Conservation (phyloP, 805 yeast genomes). For the Saccharomycopsis fibuligera region DNA sequence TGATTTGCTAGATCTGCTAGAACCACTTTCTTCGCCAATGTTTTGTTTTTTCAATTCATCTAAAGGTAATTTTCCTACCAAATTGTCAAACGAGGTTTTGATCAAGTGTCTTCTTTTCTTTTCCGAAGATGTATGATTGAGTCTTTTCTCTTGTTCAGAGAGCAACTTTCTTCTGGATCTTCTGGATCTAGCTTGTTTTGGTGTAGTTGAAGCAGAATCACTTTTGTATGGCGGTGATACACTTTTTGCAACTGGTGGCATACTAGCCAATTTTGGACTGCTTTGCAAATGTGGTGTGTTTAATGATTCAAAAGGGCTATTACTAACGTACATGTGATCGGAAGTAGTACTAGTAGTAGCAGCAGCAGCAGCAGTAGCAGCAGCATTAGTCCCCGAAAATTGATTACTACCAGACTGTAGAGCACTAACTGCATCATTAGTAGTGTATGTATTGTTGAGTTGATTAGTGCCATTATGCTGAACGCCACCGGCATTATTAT, state of each 20-base stretch:
- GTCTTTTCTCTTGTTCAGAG: constrained; percentile 30
- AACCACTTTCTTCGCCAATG: not conserved
- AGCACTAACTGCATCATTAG: not conserved
- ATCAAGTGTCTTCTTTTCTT: constrained; percentile 33
- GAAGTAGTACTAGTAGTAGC: not conserved
- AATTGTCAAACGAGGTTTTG: constrained; percentile 32
- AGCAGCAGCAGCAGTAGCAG: no score
- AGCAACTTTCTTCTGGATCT: constrained; percentile 23
- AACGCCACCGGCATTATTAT: not conserved
- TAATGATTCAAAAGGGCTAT: not conserved
- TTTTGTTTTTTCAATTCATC: constrained; percentile 16
- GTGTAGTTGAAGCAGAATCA: not conserved
- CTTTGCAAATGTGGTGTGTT: not conserved
- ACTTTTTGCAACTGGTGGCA: not conserved
- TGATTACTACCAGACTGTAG: not conserved
- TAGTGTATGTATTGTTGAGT: not conserved
- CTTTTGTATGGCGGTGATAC: not conserved
- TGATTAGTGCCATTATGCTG: not conserved
- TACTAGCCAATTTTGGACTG: not conserved
- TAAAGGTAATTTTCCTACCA: constrained; percentile 26
- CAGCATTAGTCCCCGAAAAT: no score
- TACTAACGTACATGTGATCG: not conserved
- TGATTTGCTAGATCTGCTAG: constrained; percentile 7
- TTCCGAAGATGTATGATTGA: constrained; percentile 34
- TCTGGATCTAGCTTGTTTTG: constrained; percentile 11